Base-by-base conservation (phyloP, 768 basidiomycete species). In the Psilocybe cubensis region DNA sequence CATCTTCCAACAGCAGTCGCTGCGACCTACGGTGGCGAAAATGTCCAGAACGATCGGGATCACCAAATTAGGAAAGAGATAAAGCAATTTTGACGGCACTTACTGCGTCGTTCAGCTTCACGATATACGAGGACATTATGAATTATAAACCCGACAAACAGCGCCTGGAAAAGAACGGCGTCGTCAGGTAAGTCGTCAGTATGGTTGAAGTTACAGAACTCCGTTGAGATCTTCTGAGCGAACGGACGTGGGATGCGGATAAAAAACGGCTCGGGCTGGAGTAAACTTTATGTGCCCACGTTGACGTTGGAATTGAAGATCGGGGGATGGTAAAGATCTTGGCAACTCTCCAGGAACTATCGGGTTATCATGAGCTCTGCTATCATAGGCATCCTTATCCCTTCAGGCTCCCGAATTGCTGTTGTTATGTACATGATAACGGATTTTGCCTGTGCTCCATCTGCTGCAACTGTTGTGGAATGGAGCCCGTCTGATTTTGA, bases 1-100 rank as follows among this genome's bases (percentile, higher is more conserved):
- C 86, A 90, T 66, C 82, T 75, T 51, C 89, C 89, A 9, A 81
- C 72, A 54, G 73, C 69, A 14, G 79, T 76, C 56, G 68, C 68
- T 18, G 82, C 83, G 43, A 82, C 74, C 82, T 83, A 38, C 28
- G 38, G 44, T 35, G 51, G 27, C 40, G 33, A 6, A 33, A 24
- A 41, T 14, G 14, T 38, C 35, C 35, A 38, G 12, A 28, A 33
- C 60, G 42, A 57, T 57, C 20, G 50, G 25, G 6, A 49, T 41
- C 14, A 12, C 24, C n/a, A 18, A 38, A 45, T 50, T 38, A 54
- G 54, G 58, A 55, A 59, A 59, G 33, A 28, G 25, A 18, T 25
- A 24, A 25, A 25, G 18, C 25, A 28, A 6, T 3, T 20, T 12
- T 46, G 11, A 29, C 23, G 31, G 35, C 20, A 58, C 54, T 49